phyloP scores from a whole-genome alignment of 345 rosid genomes.

The Corchorus olitorius region DNA sequence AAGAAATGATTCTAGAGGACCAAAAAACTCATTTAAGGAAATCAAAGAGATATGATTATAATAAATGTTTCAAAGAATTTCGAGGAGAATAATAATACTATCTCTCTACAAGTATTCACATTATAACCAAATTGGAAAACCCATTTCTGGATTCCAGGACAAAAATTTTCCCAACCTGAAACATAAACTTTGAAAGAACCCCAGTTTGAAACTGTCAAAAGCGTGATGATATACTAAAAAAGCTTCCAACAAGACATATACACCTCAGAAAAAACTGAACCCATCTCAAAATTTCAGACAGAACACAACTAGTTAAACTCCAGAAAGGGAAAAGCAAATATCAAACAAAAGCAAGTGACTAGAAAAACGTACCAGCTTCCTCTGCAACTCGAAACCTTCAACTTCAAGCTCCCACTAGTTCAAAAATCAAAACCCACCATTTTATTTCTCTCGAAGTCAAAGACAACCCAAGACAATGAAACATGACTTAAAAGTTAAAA shows the following conservation, averaged over 20 bases:
- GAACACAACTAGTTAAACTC: neutral
- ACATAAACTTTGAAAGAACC: neutral
- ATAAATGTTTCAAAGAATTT: neutral
- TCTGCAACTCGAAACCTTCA: slow-evolving; percentile 8
- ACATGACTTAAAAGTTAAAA: neutral
- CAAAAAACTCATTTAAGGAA: neutral
- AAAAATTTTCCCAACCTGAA: slow-evolving; percentile 4
- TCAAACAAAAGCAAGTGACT: neutral
- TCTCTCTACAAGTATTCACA: neutral
- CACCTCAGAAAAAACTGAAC: neutral
- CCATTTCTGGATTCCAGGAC: neutral
- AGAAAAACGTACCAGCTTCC: neutral
- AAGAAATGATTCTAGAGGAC: neutral
- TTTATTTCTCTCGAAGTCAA: neutral
- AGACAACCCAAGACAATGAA: neutral
- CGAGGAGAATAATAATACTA: too few relatives aligned
- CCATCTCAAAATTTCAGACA: neutral
- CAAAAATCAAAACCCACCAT: slow-evolving; percentile 4
- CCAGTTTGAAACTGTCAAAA: neutral
- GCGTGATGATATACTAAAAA: neutral
- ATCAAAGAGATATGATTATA: neutral
- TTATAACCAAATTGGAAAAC: neutral
- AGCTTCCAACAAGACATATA: neutral
- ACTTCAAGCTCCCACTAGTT: neutral
- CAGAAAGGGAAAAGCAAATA: neutral